phyloP scores from a whole-genome alignment of 192 early-diverging fungal species.

The Jimgerdemannia flammicorona region DNA sequence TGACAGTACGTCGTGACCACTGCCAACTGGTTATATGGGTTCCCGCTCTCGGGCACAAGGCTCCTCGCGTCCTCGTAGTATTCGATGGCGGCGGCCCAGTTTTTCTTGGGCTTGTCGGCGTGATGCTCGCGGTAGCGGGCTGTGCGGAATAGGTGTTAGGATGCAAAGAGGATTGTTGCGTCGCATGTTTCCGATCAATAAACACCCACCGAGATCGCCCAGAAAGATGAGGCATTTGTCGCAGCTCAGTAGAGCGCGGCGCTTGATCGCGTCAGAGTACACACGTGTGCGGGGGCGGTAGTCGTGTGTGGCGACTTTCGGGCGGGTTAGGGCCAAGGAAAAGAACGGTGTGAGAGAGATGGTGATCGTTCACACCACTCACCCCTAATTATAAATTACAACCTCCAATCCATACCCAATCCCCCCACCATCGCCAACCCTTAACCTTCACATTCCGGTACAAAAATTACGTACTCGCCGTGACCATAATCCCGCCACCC shows the following conservation, averaged over 20 bases:
- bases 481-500: background rate
- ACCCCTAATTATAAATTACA: too few species aligned
- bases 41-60: slow-evolving; percentile 57
- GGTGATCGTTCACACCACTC: too few species aligned
- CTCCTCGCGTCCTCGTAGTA: slow-evolving; percentile 63
- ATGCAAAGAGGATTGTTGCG: slow-evolving; percentile 6
- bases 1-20: slow-evolving; percentile 57
- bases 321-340: too few species aligned
- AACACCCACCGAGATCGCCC: slow-evolving; percentile 57
- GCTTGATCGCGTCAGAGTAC: slow-evolving; percentile 16
- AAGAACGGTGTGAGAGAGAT: too few species aligned
- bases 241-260: slow-evolving; percentile 37
- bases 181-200: background rate
- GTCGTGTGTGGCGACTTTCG: background rate
- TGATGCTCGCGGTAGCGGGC: slow-evolving; percentile 62
- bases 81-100: slow-evolving; percentile 50
- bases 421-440: too few species aligned
- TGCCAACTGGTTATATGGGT: slow-evolving; percentile 77
- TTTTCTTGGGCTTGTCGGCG: slow-evolving; percentile 48
- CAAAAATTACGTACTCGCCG: background rate
- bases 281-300: background rate
- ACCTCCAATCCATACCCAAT: too few species aligned
- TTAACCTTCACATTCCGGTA: too few species aligned
- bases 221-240: slow-evolving; percentile 58
- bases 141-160: slow-evolving; percentile 6